Evolutionary conservation across 208 protist species (phyloP), one percentile per base, ranked within the genome.

Genomic region (Leishmania turanica): DNA sequence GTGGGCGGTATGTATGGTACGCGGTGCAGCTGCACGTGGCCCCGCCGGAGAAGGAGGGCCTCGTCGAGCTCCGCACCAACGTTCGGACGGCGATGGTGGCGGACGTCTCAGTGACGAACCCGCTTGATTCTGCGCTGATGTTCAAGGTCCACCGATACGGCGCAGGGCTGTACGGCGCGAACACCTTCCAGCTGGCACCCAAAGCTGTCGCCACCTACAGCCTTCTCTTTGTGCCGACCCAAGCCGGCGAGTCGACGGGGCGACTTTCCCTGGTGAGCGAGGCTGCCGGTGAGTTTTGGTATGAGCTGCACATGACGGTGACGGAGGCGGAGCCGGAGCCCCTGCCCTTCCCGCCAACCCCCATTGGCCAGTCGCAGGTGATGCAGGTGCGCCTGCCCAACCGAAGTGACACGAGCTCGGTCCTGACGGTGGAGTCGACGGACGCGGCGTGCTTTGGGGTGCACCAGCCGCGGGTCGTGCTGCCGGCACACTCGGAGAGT

Each of bases 221-320:
- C 47, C 88, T 97, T 53, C 79, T 96, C 49, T 99, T 97, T 86
- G 84, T 89, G 40, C 98, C 98, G n/a, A 88, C 95, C 45, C 75
- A 88, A n/a, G 80, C 89, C 65, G 96, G 96, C 47, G 87, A 82
- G 60, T 88, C 87, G 65, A 86, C 88, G 21, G 97, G 96, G 17
- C 83, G 89, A 1, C 79, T 99, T 45, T 89, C 93, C 40, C 98
- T 99, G 78, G 90, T 89, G 86, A 98, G 96, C 85, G 88, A 96
- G 31, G 90, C 87, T 27, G 87, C 93, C 2, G 98, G 98, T n/a
- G 96, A 99, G 90, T 99, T 98, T 80, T 98, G 96, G 98, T 99
- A 98, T 75, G 90, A 96, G 80, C 83, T 99, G 65, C 64, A 79
- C 69, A 93, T 99, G 85, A 84, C 86, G 47, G 96, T 95, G 19